Conservation (phyloP, 768 basidiomycete species). For the Gymnopilus dilepis region DNA sequence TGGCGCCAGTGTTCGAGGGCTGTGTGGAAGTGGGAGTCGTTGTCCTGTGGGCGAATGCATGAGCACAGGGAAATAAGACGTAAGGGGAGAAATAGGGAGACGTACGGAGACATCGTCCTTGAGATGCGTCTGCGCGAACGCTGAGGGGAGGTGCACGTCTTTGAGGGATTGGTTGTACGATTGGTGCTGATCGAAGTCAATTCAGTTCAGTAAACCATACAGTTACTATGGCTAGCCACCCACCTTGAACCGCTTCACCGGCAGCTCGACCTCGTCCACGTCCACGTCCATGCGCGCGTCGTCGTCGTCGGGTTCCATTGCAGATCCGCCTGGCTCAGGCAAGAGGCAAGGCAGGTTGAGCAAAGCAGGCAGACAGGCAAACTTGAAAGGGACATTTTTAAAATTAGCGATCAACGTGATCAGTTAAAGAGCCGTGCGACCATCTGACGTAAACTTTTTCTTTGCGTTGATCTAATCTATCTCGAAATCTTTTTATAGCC, state of each 20-base stretch:
- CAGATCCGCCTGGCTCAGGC: not conserved
- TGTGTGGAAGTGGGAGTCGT: slow-evolving; percentile 78
- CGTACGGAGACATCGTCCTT: slow-evolving; percentile 65
- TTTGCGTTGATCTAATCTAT: not conserved
- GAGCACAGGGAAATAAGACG: not conserved
- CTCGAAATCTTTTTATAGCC: not conserved
- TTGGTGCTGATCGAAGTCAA: slow-evolving; percentile 59
- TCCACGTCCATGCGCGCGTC: slow-evolving; percentile 15
- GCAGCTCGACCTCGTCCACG: no score
- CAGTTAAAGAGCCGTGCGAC: no score
- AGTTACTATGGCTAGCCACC: not conserved
- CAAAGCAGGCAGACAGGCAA: no score
- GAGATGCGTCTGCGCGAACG: slow-evolving; percentile 57
- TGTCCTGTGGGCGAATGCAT: slow-evolving; percentile 52
- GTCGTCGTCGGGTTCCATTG: slow-evolving; percentile 27
- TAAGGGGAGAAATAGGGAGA: slow-evolving; percentile 19
- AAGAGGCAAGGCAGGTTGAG: not conserved
- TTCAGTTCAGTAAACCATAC: not conserved
- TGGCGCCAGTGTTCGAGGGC: slow-evolving; percentile 79
- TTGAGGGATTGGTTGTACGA: slow-evolving; percentile 72
- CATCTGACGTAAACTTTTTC: not conserved
- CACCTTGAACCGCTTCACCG: slow-evolving; percentile 26
- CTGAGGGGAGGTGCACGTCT: slow-evolving; percentile 73
- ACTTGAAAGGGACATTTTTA: no score
- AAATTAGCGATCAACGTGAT: no score